A percentile compares a stretch with the other conserved stretches of the same genome.
Evolutionary conservation across 139 green algal genomes (phyloP).

Genomic region (Raphidocelis subcapitata): DNA sequence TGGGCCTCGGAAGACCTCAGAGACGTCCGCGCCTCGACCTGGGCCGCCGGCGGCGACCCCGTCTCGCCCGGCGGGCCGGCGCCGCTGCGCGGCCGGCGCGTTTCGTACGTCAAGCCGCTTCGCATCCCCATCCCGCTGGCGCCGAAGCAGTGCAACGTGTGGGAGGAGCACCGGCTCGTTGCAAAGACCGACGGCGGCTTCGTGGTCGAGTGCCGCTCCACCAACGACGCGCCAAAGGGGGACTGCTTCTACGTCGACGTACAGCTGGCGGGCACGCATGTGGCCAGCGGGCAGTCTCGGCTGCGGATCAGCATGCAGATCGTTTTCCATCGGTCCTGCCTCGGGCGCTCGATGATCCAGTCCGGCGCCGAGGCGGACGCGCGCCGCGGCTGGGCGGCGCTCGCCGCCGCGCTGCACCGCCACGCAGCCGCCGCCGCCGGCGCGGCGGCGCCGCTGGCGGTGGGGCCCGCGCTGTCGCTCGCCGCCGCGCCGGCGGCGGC

Average conservation of each 20-base stretch:
- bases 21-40: conserved; percentile 8
- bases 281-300: conserved; percentile 2
- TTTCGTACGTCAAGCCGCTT: conserved; percentile 25
- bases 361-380: conserved; percentile 14
- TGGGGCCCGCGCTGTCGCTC: conserved; percentile 6
- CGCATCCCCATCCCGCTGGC: conserved; percentile 25
- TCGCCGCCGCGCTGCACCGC: conserved; percentile 2
- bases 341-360: conserved; percentile 24
- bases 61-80: background rate
- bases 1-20: conserved; percentile 1
- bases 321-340: background rate
- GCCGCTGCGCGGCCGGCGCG: background rate
- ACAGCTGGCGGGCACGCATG: conserved; percentile 11
- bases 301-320: conserved; percentile 20
- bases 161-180: conserved; percentile 23
- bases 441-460: background rate
- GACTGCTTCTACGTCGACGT: conserved; percentile 22
- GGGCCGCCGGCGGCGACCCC: background rate
- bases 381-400: conserved; percentile 2
- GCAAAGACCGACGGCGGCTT: conserved; percentile 23
- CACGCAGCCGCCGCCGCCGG: conserved; percentile 1
- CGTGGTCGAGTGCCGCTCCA: conserved; percentile 11
- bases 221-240: conserved; percentile 25
- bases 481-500: background rate
- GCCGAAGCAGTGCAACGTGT: conserved; percentile 26